Conservation (phyloP, 2,329 filamentous ascomycete genomes). For the Ophiostoma sp. region DNA sequence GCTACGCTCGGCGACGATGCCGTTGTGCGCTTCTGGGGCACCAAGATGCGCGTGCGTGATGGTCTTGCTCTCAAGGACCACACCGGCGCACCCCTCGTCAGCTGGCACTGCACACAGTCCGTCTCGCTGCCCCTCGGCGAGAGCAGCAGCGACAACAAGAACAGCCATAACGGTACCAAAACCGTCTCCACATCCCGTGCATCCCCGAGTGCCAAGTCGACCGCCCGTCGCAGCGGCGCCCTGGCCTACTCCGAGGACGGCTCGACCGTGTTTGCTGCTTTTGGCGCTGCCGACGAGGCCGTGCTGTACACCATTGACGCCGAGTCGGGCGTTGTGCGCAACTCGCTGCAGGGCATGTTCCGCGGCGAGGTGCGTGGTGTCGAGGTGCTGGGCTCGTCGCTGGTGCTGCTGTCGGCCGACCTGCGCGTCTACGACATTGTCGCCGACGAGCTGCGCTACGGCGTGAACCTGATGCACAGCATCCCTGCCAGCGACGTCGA, state of each 20-base stretch:
- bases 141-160: neutral
- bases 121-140: constrained; percentile 40
- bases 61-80: constrained; percentile 58
- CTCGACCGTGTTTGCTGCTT: constrained; percentile 69
- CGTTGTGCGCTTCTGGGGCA: constrained; percentile 73
- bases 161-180: neutral
- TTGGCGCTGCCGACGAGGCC: constrained; percentile 52
- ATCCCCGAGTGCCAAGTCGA: constrained; percentile 31
- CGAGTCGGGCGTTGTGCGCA: constrained; percentile 59
- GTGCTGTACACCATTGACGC: constrained; percentile 73
- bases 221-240: constrained; percentile 49
- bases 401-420: constrained; percentile 69
- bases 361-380: constrained; percentile 61
- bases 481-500: constrained; percentile 30
- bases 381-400: constrained; percentile 64
- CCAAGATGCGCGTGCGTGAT: constrained; percentile 62
- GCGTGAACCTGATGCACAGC: constrained; percentile 50
- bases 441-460: constrained; percentile 65
- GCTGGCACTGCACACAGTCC: constrained; percentile 66
- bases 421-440: constrained; percentile 82
- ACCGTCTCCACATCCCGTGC: neutral
- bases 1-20: constrained; percentile 81
- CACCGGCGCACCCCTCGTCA: constrained; percentile 56
- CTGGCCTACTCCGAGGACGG: constrained; percentile 79
- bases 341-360: constrained; percentile 63